phyloP scores from a whole-genome alignment of 2,329 filamentous ascomycete species.

The Fusarium sp. region DNA sequence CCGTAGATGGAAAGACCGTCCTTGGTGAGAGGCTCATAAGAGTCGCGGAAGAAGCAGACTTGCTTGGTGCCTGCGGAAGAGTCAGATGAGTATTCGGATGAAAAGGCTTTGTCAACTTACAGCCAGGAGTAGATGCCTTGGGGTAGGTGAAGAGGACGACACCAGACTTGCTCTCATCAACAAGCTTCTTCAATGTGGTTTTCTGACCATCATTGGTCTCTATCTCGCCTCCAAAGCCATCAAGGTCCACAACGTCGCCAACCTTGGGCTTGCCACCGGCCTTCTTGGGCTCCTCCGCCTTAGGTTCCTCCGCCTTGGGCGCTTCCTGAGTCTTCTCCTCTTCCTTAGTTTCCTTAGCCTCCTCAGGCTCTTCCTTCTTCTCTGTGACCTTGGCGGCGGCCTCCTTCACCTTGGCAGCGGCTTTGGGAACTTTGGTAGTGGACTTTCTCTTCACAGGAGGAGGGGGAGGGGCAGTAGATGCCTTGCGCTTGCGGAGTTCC shows the following conservation, averaged over 20 bases:
- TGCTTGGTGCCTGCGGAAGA: constrained; percentile 81
- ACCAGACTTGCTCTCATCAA: constrained; percentile 83
- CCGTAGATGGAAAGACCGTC: constrained; percentile 89
- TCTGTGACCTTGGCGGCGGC: constrained; percentile 43
- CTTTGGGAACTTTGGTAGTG: constrained; percentile 20
- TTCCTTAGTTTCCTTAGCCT: constrained; percentile 42
- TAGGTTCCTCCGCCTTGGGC: constrained; percentile 41
- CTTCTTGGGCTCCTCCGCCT: constrained; percentile 47
- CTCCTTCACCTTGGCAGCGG: constrained; percentile 43
- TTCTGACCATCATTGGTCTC: constrained; percentile 85
- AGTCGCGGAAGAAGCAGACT: constrained; percentile 91
- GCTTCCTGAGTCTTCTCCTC: constrained; percentile 36
- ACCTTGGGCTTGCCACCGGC: constrained; percentile 54
- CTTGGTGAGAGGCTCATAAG: constrained; percentile 76
- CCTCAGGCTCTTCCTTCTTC: constrained; percentile 44
- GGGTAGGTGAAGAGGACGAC: constrained; percentile 96
- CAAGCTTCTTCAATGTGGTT: constrained; percentile 80
- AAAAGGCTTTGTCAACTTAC: constrained; percentile 62
- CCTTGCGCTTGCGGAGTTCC: constrained; percentile 69
- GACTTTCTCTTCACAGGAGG: constrained; percentile 50
- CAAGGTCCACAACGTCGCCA: constrained; percentile 64
- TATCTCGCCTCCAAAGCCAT: constrained; percentile 73
- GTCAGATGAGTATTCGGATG: neutral
- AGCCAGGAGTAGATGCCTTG: constrained; percentile 91
- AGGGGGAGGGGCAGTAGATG: constrained; percentile 56